Conservation (phyloP, 1,284 basidiomycete genomes). For the Nidula niveotomentosa region DNA sequence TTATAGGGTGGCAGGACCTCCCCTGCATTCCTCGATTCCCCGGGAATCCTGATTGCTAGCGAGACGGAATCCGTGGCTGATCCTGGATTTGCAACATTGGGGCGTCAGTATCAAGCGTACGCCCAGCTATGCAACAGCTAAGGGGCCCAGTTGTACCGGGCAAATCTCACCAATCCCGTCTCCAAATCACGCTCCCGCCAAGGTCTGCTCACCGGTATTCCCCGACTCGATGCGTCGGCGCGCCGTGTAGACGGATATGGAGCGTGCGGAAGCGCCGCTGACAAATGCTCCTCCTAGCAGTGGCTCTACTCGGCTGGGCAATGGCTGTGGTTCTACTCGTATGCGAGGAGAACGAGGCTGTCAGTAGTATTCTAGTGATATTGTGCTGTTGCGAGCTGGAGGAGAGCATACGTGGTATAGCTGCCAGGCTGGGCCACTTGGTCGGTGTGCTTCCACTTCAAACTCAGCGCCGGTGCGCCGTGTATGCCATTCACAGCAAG, state of each 20-base stretch:
- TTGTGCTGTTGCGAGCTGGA: no score
- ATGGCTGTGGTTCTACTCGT: no score
- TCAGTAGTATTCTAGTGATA: no score
- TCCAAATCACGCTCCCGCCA: constrained; percentile 5
- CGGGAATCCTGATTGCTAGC: constrained; percentile 25
- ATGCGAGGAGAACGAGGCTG: no score
- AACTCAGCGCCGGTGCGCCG: no score
- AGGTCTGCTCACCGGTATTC: constrained; percentile 14
- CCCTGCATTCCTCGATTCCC: constrained; percentile 39
- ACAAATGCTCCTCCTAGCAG: no score
- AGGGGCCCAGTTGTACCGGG: not conserved
- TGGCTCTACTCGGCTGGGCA: no score
- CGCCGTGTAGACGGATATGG: not conserved
- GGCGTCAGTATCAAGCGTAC: not conserved
- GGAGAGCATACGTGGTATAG: no score
- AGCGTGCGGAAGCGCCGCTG: no score
- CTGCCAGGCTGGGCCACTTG: no score
- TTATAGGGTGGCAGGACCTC: constrained; percentile 30
- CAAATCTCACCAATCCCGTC: not conserved
- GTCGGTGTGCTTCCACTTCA: no score
- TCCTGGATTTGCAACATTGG: constrained; percentile 5
- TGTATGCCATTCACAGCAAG: no score
- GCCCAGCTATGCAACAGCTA: not conserved
- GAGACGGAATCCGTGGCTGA: constrained; percentile 4
- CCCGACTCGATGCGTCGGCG: constrained; percentile 9